phyloP scores from a whole-genome alignment of 805 yeast genomes.

The Saturnispora kantuleensis region DNA sequence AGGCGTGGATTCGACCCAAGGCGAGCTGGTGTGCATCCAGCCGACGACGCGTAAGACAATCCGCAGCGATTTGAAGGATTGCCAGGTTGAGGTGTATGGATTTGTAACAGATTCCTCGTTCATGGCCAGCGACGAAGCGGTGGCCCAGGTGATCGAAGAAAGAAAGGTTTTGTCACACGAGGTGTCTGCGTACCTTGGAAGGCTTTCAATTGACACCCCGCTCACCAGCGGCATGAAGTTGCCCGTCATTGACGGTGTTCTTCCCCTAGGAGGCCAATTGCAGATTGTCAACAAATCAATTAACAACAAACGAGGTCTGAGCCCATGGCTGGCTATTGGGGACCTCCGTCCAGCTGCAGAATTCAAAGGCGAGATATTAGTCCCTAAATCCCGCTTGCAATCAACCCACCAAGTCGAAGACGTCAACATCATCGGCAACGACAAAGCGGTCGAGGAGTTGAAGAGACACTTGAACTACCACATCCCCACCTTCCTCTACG shows the following conservation, averaged over 20 bases:
- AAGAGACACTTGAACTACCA: conserved; percentile 30
- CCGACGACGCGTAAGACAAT: conserved; percentile 10
- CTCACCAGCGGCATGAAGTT: conserved; percentile 43
- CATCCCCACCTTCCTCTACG: conserved; percentile 55
- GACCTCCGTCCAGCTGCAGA: conserved; percentile 23
- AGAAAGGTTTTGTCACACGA: conserved; percentile 15
- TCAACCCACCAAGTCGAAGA: background rate
- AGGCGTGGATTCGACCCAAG: conserved; percentile 39
- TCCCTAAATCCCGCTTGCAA: conserved; percentile 33
- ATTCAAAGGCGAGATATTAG: conserved; percentile 39
- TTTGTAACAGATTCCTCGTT: conserved; percentile 35
- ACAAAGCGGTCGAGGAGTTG: conserved; percentile 32
- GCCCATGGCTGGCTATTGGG: conserved; percentile 7
- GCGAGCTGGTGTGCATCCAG: conserved; percentile 45
- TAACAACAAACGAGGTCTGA: background rate
- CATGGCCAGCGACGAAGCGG: conserved; percentile 4
- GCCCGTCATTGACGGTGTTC: conserved; percentile 35
- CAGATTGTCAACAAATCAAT: conserved; percentile 17
- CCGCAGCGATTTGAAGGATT: conserved; percentile 3
- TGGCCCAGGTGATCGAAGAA: conserved; percentile 2
- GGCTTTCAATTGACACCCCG: conserved; percentile 17
- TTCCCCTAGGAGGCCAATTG: conserved; percentile 55
- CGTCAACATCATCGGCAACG: conserved; percentile 47
- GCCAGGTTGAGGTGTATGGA: conserved; percentile 36
- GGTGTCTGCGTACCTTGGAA: conserved; percentile 12